A percentile compares a stretch with the other conserved stretches of the same genome.
Conservation (phyloP, 192 early-diverging fungal species). For the Piromyces sp. region DNA sequence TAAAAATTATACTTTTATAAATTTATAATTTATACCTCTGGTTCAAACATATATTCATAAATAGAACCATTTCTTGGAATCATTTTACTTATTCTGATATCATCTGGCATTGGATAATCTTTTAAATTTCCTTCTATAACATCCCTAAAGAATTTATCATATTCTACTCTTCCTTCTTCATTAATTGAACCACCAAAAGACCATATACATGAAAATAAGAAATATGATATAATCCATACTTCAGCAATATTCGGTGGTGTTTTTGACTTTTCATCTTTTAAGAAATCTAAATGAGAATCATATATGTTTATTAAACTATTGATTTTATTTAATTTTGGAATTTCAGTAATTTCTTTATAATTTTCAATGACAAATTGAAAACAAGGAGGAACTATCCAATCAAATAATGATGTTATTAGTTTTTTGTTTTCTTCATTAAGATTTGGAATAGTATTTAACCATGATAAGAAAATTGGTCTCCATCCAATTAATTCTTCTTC, state of each 20-base stretch:
- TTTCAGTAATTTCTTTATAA: conserved; percentile 6
- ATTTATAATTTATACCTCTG: neutral
- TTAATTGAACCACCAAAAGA: conserved; percentile 37
- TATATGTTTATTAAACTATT: neutral
- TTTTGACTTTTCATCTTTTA: neutral
- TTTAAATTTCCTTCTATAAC: conserved; percentile 24
- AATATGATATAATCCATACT: conserved; percentile 26
- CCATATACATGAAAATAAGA: conserved; percentile 34
- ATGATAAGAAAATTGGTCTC: neutral
- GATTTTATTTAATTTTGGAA: conserved; percentile 8
- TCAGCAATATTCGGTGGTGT: conserved; percentile 13
- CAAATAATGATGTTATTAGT: neutral
- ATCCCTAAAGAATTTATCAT: conserved; percentile 27
- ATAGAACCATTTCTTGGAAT: conserved; percentile 19
- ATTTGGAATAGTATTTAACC: conserved; percentile 30
- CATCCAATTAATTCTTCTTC: neutral
- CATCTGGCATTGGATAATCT: conserved; percentile 15
- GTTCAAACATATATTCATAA: neutral
- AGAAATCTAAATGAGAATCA: neutral
- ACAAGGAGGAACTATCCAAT: neutral
- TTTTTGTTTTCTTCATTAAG: conserved; percentile 19
- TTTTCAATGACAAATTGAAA: conserved; percentile 19
- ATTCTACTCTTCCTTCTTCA: conserved; percentile 27
- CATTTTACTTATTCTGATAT: conserved; percentile 30
- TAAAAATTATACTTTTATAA: too few relatives aligned